Conservation (phyloP, 2,329 filamentous ascomycete species). For the Davidsoniella eucalypti region DNA sequence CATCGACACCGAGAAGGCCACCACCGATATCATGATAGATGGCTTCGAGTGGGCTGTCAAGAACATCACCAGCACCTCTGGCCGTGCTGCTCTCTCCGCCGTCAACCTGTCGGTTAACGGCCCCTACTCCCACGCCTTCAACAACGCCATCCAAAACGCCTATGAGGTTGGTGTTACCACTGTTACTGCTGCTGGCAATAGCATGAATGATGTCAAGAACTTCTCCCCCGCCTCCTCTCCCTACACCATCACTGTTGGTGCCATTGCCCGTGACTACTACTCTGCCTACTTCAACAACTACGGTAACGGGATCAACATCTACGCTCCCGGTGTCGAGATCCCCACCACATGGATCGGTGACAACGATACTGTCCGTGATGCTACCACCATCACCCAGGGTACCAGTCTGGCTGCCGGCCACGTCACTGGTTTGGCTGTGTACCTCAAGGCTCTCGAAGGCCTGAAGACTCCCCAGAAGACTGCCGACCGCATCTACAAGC, state of each 20-base stretch:
- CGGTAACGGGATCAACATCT: conserved; percentile 31
- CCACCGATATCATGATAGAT: conserved; percentile 17
- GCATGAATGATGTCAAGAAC: conserved; percentile 21
- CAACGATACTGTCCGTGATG: conserved; percentile 20
- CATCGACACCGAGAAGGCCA: conserved; percentile 17
- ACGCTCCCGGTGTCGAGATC: conserved; percentile 31
- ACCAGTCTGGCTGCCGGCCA: conserved; percentile 49
- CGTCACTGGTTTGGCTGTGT: conserved; percentile 36
- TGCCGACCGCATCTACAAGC: conserved; percentile 27
- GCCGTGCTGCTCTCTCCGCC: conserved; percentile 27
- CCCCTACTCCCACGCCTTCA: conserved; percentile 27
- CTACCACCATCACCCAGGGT: conserved; percentile 30
- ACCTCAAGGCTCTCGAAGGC: conserved; percentile 29
- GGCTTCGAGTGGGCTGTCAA: conserved; percentile 27
- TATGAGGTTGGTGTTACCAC: conserved; percentile 31
- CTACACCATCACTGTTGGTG: conserved; percentile 36
- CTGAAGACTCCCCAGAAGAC: conserved; percentile 27
- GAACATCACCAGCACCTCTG: conserved; percentile 25
- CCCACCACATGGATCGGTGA: conserved; percentile 30
- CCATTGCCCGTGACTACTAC: conserved; percentile 24
- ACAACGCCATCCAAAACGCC: conserved; percentile 31
- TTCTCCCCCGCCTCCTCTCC: conserved; percentile 32
- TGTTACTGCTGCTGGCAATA: conserved; percentile 40
- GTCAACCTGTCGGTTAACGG: conserved; percentile 41
- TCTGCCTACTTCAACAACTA: conserved; percentile 33